Evolutionary conservation across 176 grass and related monocot species (phyloP).

Genomic region (Alopecurus myosuroides): DNA sequence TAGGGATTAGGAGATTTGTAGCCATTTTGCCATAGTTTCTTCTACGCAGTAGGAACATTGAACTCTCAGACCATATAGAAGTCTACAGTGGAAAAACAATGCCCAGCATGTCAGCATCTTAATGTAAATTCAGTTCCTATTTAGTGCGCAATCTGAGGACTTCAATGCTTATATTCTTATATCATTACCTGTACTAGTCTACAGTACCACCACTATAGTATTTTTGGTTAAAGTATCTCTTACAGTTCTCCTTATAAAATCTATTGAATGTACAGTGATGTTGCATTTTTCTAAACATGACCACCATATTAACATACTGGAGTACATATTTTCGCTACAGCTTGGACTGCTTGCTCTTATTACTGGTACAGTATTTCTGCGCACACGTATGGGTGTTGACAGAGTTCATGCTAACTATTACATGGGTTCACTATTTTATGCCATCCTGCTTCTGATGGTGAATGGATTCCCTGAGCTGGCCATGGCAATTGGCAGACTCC

Average conservation of each 20-base stretch:
- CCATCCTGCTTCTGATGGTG: constrained; percentile 54
- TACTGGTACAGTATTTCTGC: constrained; percentile 65
- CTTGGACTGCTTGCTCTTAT: constrained; percentile 46
- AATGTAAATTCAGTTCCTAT: neutral
- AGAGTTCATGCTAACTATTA: constrained; percentile 58
- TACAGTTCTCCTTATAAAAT: neutral
- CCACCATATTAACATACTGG: neutral
- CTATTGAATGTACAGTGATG: neutral
- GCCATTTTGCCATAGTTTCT: neutral
- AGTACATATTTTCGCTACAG: constrained; percentile 31
- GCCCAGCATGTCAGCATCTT: neutral
- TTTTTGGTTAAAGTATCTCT: neutral
- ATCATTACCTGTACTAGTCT: neutral
- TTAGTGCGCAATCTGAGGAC: neutral
- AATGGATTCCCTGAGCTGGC: constrained; percentile 76
- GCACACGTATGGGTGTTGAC: constrained; percentile 49
- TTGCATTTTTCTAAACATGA: neutral
- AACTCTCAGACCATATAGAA: neutral
- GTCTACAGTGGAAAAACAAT: neutral
- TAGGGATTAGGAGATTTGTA: neutral
- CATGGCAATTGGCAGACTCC: constrained; percentile 58
- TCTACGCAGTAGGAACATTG: neutral
- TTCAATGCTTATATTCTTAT: neutral
- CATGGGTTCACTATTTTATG: constrained; percentile 75
- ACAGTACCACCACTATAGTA: neutral